Base-by-base conservation (phyloP, 495 filamentous ascomycete species). In the Hyaloscypha variabilis region DNA sequence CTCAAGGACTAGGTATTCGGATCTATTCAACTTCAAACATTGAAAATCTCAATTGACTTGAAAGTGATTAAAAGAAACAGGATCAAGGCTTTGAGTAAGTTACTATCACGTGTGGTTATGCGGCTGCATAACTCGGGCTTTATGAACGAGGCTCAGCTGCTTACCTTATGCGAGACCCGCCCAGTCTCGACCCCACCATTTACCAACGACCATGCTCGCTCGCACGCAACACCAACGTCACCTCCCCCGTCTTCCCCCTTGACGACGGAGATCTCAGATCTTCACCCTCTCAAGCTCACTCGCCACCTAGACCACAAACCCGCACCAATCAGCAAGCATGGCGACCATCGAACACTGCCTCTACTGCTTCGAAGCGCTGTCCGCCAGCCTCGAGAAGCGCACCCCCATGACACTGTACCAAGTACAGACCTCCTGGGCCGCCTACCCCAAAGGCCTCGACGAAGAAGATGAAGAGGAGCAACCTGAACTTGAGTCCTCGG, bases 291-390 rank as follows among this genome's bases (percentile, higher is more conserved):
- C 39, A 8, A 4, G 3, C 25, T 28, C 58, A 57, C 14, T 23
- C n/a, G 24, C 19, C 29, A 13, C 54, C 54, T 14, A n/a, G 29
- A 57, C 54, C 54, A 2, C 54, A 57, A 34, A 54, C 8, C 49
- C 29, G 46, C 31, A 21, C 34, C 57, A 56, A 14, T 14, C 59
- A 67, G 13, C 26, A 99, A 67, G 13, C 26, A 99, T 97, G 94
- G 93, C 95, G 28, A 89, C 88, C 49, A 74, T 83, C 56, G 87
- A 87, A 50, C 94, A 97, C 70, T 97, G 94, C 74, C 88, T 91
- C 64, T 96, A 87, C 77, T 96, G 92, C 79, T 97, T 98, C 82
- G 94, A 99, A 76, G 79, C 80, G 23, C 90, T 99, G 6, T 73
- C 81, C 19, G 86, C 91, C 25, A 84, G 79, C 64, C 86, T 91